Evolutionary conservation across 352 stramenopile genomes (phyloP).

Genomic region (Pythium inflatum): DNA sequence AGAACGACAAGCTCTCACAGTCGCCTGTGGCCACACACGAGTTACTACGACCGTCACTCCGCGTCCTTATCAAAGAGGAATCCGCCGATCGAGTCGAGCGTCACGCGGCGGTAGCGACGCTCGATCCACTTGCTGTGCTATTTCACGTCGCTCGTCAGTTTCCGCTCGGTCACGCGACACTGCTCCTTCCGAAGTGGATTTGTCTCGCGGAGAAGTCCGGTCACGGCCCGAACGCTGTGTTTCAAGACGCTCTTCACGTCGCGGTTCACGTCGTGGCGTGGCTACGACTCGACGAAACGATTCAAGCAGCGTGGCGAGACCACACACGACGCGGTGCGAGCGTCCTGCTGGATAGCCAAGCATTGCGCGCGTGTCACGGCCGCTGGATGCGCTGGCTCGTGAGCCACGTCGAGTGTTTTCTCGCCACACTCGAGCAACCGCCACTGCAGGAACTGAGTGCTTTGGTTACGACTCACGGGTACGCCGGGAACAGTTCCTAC

Average conservation of each 20-base stretch:
- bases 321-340: slow-evolving; percentile 8
- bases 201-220: no score
- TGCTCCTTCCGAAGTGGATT: slow-evolving; percentile 8
- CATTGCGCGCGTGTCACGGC: not conserved
- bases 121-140: slow-evolving; percentile 2
- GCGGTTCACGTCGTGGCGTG: slow-evolving; percentile 19
- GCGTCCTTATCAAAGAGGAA: slow-evolving; percentile 1
- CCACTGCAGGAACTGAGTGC: slow-evolving; percentile 11
- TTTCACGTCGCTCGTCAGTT: slow-evolving; percentile 3
- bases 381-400: slow-evolving; percentile 12
- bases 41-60: not conserved
- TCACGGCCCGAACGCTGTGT: no score
- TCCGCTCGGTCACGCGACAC: not conserved
- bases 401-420: slow-evolving; percentile 18
- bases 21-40: not conserved
- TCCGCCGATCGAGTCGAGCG: not conserved
- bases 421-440: slow-evolving; percentile 8
- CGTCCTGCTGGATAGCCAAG: not conserved
- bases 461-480: no score
- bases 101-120: not conserved
- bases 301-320: not conserved
- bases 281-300: slow-evolving; percentile 8
- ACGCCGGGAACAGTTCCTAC: not conserved
- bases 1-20: not conserved
- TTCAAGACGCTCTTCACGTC: not conserved